Conservation (phyloP, 495 filamentous ascomycete species). For the Pseudoneurospora amorphoporcata region DNA sequence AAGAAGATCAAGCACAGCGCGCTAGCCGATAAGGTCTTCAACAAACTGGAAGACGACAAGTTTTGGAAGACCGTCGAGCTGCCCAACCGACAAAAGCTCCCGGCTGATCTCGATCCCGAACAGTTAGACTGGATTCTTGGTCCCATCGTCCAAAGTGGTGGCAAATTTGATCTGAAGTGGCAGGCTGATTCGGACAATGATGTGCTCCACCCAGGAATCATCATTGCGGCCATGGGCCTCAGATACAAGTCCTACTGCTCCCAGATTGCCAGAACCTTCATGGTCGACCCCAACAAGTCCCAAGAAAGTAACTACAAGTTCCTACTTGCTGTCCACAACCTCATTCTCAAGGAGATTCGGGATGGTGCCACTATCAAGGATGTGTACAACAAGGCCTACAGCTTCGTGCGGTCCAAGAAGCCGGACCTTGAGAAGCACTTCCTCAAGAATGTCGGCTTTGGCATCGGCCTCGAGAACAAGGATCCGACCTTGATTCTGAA, state of each 20-base stretch:
- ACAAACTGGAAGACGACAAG: slow-evolving; percentile 83
- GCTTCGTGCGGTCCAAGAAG: slow-evolving; percentile 70
- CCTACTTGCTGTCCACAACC: slow-evolving; percentile 74
- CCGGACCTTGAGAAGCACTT: slow-evolving; percentile 93
- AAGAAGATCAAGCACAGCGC: slow-evolving; percentile 89
- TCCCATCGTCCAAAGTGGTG: slow-evolving; percentile 91
- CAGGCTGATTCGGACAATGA: slow-evolving; percentile 64
- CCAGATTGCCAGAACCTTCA: slow-evolving; percentile 79
- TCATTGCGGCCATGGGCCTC: slow-evolving; percentile 80
- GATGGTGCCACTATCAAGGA: slow-evolving; percentile 85
- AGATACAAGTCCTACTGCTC: slow-evolving; percentile 93
- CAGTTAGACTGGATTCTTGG: slow-evolving; percentile 91
- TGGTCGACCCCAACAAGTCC: slow-evolving; percentile 91
- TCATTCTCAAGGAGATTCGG: slow-evolving; percentile 77
- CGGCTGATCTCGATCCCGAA: slow-evolving; percentile 74
- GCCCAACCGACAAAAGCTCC: slow-evolving; percentile 59
- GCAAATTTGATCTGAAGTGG: slow-evolving; percentile 82
- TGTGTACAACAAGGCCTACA: slow-evolving; percentile 79
- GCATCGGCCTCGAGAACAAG: slow-evolving; percentile 84
- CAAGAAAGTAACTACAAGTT: slow-evolving; percentile 92
- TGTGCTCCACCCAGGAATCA: slow-evolving; percentile 85
- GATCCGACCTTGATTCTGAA: slow-evolving; percentile 75
- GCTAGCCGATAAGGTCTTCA: slow-evolving; percentile 72
- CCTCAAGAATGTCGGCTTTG: slow-evolving; percentile 76
- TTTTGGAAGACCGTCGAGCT: slow-evolving; percentile 77